Base-by-base conservation (phyloP, 345 rosid species). In the Populus tremula region DNA sequence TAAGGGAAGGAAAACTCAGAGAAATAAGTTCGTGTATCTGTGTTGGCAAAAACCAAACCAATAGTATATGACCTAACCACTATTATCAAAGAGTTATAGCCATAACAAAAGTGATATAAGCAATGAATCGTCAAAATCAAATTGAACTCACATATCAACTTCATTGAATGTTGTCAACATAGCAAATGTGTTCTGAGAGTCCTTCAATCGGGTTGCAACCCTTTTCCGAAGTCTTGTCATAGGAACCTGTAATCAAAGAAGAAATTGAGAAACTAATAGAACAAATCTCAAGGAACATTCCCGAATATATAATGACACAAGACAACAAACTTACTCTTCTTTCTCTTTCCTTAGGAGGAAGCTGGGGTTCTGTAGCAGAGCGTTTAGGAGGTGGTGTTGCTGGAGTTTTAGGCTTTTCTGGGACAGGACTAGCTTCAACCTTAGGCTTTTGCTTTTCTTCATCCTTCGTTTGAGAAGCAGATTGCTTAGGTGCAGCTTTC, bases 161-260 rank as follows among this genome's bases (percentile, higher is more conserved):
- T 94, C 99, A 85, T 96, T 94, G 88, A 96, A 96, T 45, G 99
- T 96, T 38, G 99, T 94, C 85, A 96, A 80, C 93, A 96, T 29
- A 0, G 99, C 97, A 79, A 96, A 96, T 29, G 98, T 96, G 84
- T 96, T 96, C 68, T 96, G 99, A 54, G 99, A 93, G 79, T 96
- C 99, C 82, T 96, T 96, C 94, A 96, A 82, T 77, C 99, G 87
- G 71, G 91, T 89, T 9, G 98, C 99, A 54, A 96, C 98, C 67
- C 98, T 88, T 82, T 96, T 96, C 69, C 98, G 87, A 39, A 96
- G 97, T 87, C 99, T 91, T 62, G 99, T 94, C 99, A 96, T 96
- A 53, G 99, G 97, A 83, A 96, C 93, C 99, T 96, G 86, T 41
- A 33, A 63, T 53, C 29, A 76, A 8, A 29, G 41, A 61, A 11